phyloP scores from a whole-genome alignment of 306 rosid species.

The Elaeagnus macrophylla region DNA sequence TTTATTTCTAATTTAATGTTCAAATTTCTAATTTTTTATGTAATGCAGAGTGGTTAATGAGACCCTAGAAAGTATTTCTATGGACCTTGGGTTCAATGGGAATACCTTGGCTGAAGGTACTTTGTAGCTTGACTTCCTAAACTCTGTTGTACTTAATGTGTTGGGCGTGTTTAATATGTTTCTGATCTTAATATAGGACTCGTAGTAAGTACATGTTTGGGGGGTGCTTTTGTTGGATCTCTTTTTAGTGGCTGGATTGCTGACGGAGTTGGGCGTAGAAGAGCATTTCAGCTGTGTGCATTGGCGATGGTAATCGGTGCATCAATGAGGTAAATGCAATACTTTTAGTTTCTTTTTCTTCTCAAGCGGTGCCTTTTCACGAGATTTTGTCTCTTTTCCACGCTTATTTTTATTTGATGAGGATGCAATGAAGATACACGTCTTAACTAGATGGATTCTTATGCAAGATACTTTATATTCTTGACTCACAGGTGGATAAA shows the following conservation, averaged over 20 bases:
- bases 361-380: no score
- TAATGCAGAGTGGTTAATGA: slow-evolving; percentile 74
- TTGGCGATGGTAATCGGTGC: slow-evolving; percentile 86
- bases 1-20: not conserved
- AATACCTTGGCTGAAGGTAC: slow-evolving; percentile 74
- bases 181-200: slow-evolving; percentile 53
- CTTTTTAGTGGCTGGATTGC: slow-evolving; percentile 67
- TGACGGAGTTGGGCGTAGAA: slow-evolving; percentile 75
- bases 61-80: slow-evolving; percentile 74
- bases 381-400: not conserved
- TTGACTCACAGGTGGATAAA: no score
- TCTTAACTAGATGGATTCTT: no score
- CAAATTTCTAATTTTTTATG: slow-evolving; percentile 22
- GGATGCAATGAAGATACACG: no score
- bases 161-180: slow-evolving; percentile 8
- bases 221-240: slow-evolving; percentile 78
- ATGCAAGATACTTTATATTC: no score
- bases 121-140: not conserved
- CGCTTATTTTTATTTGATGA: not conserved
- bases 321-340: slow-evolving; percentile 45
- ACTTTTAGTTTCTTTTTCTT: not conserved
- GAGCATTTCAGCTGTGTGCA: slow-evolving; percentile 81
- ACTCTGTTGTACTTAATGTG: slow-evolving; percentile 1
- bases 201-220: slow-evolving; percentile 80
- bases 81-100: slow-evolving; percentile 71